Percentiles rank a stretch among this genome's conserved stretches.
phyloP scores from a whole-genome alignment of 257 asterid genomes.

The Nicotiana tabacum region DNA sequence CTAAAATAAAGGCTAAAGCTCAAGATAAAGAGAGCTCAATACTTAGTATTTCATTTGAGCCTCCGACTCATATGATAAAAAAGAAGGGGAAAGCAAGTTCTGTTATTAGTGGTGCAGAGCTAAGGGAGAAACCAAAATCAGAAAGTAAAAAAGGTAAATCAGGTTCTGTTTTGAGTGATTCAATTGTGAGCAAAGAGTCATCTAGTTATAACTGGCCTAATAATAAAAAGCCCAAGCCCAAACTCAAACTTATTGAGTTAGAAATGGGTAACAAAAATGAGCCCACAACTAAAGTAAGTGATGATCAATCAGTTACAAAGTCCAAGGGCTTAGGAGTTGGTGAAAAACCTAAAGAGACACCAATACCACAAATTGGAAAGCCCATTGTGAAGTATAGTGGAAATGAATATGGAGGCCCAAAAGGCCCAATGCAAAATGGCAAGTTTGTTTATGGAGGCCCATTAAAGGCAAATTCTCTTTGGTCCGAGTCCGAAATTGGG shows the following conservation, averaged over 20 bases:
- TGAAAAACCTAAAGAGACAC: background rate
- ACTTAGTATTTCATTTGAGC: constrained; percentile 49
- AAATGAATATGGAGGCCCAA: constrained; percentile 24
- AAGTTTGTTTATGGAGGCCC: constrained; percentile 34
- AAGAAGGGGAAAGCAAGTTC: constrained; percentile 78
- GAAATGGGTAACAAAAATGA: background rate
- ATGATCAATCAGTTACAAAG: constrained; percentile 24
- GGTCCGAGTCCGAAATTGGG: constrained; percentile 63
- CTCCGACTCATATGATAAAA: constrained; percentile 24
- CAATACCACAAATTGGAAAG: constrained; percentile 18
- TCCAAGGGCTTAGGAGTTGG: background rate
- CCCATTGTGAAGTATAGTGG: constrained; percentile 24
- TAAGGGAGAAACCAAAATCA: constrained; percentile 31
- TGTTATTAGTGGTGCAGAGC: constrained; percentile 64
- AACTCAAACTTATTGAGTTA: background rate
- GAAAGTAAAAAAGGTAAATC: constrained; percentile 35
- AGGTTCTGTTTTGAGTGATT: constrained; percentile 57
- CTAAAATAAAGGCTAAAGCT: constrained; percentile 8
- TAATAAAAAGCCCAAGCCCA: constrained; percentile 7
- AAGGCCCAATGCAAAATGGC: constrained; percentile 14
- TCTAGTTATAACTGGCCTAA: background rate
- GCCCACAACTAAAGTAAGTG: constrained; percentile 15
- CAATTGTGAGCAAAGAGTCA: constrained; percentile 52
- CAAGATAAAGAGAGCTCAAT: constrained; percentile 49
- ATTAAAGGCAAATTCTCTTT: constrained; percentile 34